Percentiles rank a stretch among this genome's conserved stretches.
phyloP scores from a whole-genome alignment of 1,284 basidiomycete species.

The Amanita bisporigera region DNA sequence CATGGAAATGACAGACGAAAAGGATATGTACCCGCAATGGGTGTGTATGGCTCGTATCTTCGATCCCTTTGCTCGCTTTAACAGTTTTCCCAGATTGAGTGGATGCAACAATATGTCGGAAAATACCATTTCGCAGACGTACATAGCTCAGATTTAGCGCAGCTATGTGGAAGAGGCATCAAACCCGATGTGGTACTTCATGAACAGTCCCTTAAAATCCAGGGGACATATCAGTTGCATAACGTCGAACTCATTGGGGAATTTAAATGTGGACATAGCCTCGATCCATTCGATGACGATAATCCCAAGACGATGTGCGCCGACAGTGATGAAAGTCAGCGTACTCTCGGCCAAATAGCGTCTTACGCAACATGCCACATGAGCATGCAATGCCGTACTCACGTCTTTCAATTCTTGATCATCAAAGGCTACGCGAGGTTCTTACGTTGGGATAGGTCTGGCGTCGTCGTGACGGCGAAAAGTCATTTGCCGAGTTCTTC shows the following conservation, averaged over 20 bases:
- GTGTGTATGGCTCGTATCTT: background rate
- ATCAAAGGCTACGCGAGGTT: constrained; percentile 11
- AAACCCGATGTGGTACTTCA: background rate
- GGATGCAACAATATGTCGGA: too few species aligned
- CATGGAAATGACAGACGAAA: background rate
- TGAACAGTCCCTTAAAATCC: background rate
- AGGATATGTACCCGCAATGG: background rate
- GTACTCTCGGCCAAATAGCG: background rate
- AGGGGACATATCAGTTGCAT: background rate
- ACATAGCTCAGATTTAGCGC: too few species aligned
- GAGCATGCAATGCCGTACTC: constrained; percentile 13
- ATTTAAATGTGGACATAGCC: background rate
- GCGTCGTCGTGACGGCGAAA: constrained; percentile 13
- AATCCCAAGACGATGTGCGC: background rate
- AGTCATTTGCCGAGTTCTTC: background rate
- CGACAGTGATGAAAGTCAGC: rapidly evolving
- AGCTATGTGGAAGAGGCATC: background rate
- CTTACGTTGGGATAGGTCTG: constrained; percentile 19
- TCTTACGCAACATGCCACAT: constrained; percentile 13
- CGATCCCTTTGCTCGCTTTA: too few species aligned
- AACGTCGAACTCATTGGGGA: background rate
- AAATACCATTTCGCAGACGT: too few species aligned
- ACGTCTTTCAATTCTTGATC: constrained; percentile 16
- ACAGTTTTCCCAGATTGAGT: too few species aligned
- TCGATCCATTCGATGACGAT: background rate